Evolutionary conservation across 2,329 filamentous ascomycete genomes (phyloP), one percentile per base, ranked within the genome.

Genomic region (Ascochyta clinopodiicola): DNA sequence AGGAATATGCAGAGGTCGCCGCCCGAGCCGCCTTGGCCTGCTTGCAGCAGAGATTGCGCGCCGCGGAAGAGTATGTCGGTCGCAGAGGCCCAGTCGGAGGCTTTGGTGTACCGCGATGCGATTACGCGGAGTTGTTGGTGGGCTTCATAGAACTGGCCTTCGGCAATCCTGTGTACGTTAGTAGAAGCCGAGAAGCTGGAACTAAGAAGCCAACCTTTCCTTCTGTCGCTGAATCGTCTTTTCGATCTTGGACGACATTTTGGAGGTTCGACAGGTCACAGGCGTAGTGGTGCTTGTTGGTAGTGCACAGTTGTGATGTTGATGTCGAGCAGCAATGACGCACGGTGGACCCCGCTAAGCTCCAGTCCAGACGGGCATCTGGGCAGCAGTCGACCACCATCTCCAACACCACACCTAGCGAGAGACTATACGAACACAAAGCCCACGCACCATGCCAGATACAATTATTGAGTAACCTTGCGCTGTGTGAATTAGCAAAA

Each of bases 111-210:
- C 54, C 96, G 92, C 35, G 92, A 89, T 58, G 93, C 93, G 66
- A 97, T 94, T 50, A 97, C 93, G 60, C 95, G 92, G 64, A 96
- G 91, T 81, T 99, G 95, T 78, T 99, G 95, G 79, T 98, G 94
- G 55, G 95, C 95, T 84, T 99, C 95, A 81, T 99, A 99, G 83
- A 87, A 97, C 75, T 95, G 89, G 70, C 93, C 94, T 77, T 96
- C 92, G 64, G 86, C 83, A 77, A 96, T 96, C 77, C 92, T 91
- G 68, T 32, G 34, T 37, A 27, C 24, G 39, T 45, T 31, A 39
- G 50, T 58, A 43, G 37, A 21, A 19, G 15, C 29, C n/a, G 31
- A 4, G 25, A 5, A n/a, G 19, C 22, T 24, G 22, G 10, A 24
- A 15, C 17, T 12, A 13, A 8, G 2, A 2, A 1, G 2, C 35